phyloP scores from a whole-genome alignment of 805 yeast genomes.

The Jamesozyma piceae region DNA sequence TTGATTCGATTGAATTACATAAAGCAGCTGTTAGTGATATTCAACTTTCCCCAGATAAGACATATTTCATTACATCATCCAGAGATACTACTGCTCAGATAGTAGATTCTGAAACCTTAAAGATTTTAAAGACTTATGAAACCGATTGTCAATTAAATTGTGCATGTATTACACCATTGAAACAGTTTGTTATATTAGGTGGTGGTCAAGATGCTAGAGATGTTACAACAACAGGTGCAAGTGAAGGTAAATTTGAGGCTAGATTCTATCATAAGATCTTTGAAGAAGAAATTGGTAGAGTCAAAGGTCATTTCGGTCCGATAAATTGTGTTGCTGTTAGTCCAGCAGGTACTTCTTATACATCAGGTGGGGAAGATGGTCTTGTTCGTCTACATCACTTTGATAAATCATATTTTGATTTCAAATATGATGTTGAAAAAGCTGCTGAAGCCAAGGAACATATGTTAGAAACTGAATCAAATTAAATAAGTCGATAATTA shows the following conservation, averaged over 20 bases:
- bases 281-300: conserved; percentile 92
- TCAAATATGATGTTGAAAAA: conserved; percentile 84
- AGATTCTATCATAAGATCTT: conserved; percentile 91
- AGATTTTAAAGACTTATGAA: conserved; percentile 60
- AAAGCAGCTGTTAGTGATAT: conserved; percentile 75
- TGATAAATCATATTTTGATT: conserved; percentile 87
- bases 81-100: conserved; percentile 81
- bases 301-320: conserved; percentile 98
- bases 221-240: conserved; percentile 91
- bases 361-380: conserved; percentile 99
- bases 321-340: conserved; percentile 87
- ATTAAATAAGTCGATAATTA: not conserved
- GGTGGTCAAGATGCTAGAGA: conserved; percentile 99
- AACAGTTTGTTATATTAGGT: conserved; percentile 86
- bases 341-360: conserved; percentile 86
- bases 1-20: conserved; percentile 55
- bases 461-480: conserved; percentile 17
- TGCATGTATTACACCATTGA: conserved; percentile 87
- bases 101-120: conserved; percentile 67
- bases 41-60: conserved; percentile 77
- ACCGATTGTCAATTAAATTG: conserved; percentile 93
- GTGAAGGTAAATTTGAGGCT: conserved; percentile 95
- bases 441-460: conserved; percentile 46
- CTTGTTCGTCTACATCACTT: conserved; percentile 87
- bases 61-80: conserved; percentile 87